A percentile compares a stretch with the other conserved stretches of the same genome.
phyloP scores from a whole-genome alignment of 2,329 filamentous ascomycete species.

The Parafenestella ontariensis region DNA sequence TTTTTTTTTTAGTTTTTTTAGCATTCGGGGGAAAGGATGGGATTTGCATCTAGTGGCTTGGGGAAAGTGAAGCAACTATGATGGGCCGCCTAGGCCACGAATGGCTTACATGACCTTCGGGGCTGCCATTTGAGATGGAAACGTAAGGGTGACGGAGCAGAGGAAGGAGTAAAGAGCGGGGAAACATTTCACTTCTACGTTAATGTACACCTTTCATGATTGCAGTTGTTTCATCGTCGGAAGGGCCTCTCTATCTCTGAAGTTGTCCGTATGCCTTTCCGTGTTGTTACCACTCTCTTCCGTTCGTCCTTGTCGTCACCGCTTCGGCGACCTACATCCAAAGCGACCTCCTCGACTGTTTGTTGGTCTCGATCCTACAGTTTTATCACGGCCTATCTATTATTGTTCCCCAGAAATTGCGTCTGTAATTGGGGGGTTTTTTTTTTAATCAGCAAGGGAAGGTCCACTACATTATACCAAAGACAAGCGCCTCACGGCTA shows the following conservation, averaged over 20 bases:
- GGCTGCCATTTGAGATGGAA: too few species aligned
- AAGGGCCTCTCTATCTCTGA: not conserved
- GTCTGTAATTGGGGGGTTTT: not conserved
- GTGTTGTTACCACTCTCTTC: not conserved
- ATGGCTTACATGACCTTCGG: not conserved
- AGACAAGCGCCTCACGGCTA: slow-evolving; percentile 13
- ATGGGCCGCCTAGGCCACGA: not conserved
- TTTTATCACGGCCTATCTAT: too few species aligned
- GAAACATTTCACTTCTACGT: slow-evolving; percentile 3
- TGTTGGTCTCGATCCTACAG: too few species aligned
- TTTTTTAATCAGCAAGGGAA: not conserved
- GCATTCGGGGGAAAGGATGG: not conserved
- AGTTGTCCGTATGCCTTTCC: not conserved
- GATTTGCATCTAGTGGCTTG: not conserved
- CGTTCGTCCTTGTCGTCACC: not conserved
- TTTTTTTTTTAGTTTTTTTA: slow-evolving; percentile 1
- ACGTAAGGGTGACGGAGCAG: not conserved
- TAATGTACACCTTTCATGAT: slow-evolving; percentile 17
- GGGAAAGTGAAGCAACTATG: not conserved
- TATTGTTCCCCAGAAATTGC: not conserved
- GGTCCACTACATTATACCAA: slow-evolving; percentile 5
- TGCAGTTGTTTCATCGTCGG: not conserved
- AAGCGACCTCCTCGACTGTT: not conserved
- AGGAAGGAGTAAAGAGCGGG: slow-evolving; percentile 1
- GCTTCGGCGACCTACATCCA: not conserved